A percentile compares a stretch with the other conserved stretches of the same genome.
Evolutionary conservation across 768 basidiomycete species (phyloP).

Genomic region (Austroboletus eburneus): DNA sequence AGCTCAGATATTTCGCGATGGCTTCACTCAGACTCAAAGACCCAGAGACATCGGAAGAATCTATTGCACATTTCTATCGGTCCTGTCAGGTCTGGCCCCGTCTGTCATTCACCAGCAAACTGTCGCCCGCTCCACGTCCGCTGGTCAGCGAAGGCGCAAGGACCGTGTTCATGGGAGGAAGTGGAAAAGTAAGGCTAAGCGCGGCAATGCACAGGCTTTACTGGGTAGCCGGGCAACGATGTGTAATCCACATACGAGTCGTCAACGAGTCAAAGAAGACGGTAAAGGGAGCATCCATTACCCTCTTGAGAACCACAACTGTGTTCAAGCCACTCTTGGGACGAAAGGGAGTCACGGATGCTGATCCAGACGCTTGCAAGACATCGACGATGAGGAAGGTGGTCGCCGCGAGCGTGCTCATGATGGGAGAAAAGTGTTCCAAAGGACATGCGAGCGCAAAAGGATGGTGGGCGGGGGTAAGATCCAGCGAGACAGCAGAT

Average conservation of each 20-base stretch:
- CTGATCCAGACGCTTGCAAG: constrained; percentile 59
- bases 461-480: constrained; percentile 89
- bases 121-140: constrained; percentile 58
- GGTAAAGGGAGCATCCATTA: constrained; percentile 61
- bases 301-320: constrained; percentile 61
- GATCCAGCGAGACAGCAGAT: constrained; percentile 51
- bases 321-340: constrained; percentile 50
- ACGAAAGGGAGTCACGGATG: constrained; percentile 29
- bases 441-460: constrained; percentile 73
- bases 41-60: constrained; percentile 50
- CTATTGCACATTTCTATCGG: constrained; percentile 89
- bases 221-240: constrained; percentile 83
- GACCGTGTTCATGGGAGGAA: constrained; percentile 58
- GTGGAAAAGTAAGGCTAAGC: constrained; percentile 59
- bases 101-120: constrained; percentile 54
- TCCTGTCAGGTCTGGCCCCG: constrained; percentile 77
- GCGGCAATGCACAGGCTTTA: constrained; percentile 64
- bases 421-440: constrained; percentile 58
- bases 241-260: constrained; percentile 61
- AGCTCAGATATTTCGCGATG: constrained; percentile 77
- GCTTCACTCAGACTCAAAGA: constrained; percentile 76
- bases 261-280: constrained; percentile 64
- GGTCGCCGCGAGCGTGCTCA: constrained; percentile 61
- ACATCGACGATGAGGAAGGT: constrained; percentile 58
- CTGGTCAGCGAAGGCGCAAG: constrained; percentile 54